These are phyloP conservation scores for Colletotrichum sp. DNA, from an alignment of 2,329 filamentous ascomycete genomes.

Conservation along the genomic window DNA sequence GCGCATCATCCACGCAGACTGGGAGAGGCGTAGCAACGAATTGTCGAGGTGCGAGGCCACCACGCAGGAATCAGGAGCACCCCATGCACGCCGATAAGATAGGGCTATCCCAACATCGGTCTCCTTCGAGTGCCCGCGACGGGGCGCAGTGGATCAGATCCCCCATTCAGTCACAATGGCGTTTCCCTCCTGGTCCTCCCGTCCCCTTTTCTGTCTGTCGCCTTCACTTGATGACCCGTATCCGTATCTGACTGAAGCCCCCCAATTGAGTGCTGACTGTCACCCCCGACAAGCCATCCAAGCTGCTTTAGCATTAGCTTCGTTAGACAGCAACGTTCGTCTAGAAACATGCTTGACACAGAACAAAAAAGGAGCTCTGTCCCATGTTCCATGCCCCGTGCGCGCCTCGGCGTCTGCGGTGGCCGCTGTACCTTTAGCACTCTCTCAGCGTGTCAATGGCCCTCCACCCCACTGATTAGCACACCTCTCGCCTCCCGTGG, in stretches of 20 bases:
- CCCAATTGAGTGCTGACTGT: not conserved
- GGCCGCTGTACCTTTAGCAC: not conserved
- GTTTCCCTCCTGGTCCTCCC: not conserved
- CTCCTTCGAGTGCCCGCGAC: not conserved
- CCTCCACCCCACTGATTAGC: not conserved
- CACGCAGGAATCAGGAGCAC: not conserved
- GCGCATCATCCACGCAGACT: not conserved
- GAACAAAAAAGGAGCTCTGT: constrained; percentile 9
- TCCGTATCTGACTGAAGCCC: not conserved
- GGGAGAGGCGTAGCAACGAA: not conserved
- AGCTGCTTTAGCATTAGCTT: not conserved
- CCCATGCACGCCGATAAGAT: constrained; percentile 6
- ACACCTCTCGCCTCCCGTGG: constrained; percentile 2
- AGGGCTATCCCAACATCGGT: not conserved
- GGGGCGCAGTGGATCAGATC: not conserved
- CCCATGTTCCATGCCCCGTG: constrained; percentile 5
- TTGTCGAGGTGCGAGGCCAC: not conserved
- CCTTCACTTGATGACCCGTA: not conserved
- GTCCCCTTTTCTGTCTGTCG: not conserved
- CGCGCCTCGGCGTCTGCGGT: not conserved
- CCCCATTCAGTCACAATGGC: not conserved
- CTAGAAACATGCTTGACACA: not conserved
- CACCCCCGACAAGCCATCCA: not conserved
- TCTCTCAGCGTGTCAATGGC: not conserved
- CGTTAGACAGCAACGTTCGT: not conserved